Base-by-base conservation (phyloP, 2,329 filamentous ascomycete species). In the Trichoderma polysporum region DNA sequence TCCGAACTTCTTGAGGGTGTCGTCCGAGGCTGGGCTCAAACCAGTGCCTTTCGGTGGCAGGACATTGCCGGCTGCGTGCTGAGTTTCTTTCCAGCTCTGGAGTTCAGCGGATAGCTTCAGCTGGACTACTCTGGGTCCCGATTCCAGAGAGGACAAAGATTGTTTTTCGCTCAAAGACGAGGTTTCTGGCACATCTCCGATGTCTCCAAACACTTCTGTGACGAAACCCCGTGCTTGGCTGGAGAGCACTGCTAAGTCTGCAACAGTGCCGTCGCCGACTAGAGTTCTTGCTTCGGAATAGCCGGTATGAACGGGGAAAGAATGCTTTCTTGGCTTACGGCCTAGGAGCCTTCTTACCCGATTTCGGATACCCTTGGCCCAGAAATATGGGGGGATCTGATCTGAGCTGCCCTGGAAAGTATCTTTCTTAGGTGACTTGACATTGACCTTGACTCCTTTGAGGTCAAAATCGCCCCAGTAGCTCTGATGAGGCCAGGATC, bases 21-120 rank as follows among this genome's bases (percentile, higher is more conserved):
- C n/a, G 15, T 66, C 60, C 2, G 70, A 71, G 7, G 56, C 68
- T 9, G 52, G 63, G 22, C 31, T 68, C 29, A 71, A 31, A 2
- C 70, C 69, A 9, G 63, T 19, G 19, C 68, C 68, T 22, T 71
- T 71, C 3, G 69, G 69, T 8, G 70, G 70, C 41, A 71, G 61
- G 37, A 71, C 59, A 29, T 69, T 71, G 61, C 68, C 69, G 4
- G 47, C 25, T n/a, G 58, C 49, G 37, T 70, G 68, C 35, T 71
- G 70, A 41, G 49, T 37, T 15, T 58, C 39, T 64, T 71, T 71
- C 69, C 70, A 71, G 19, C 52, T 47, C 54, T 70, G 62, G 39
- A 71, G 69, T 17, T 69, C 67, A 35, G 69, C 17, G n/a, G 69
- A 70, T 27, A 71, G 61, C 15, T 59, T 56, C 37, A 71, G 60